Evolutionary conservation across 768 basidiomycete genomes (phyloP).

Genomic region (Kwoniella shandongensis): DNA sequence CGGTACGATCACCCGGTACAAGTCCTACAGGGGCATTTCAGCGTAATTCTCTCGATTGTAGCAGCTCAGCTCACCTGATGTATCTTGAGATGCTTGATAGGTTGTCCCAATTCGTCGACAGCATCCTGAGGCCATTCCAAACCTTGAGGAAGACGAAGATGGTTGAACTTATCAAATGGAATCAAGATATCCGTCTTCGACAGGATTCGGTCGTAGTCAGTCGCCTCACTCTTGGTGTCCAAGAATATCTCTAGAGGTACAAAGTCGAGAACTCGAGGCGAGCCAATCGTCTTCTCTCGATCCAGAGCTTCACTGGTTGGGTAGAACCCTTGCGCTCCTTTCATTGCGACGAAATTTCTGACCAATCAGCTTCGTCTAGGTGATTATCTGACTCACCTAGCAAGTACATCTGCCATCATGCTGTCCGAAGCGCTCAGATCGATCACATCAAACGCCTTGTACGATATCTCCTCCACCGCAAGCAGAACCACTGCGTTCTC

Average conservation of each 20-base stretch:
- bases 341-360: slow-evolving; percentile 77
- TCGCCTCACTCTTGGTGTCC: slow-evolving; percentile 77
- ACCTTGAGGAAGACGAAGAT: slow-evolving; percentile 64
- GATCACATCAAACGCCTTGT: slow-evolving; percentile 76
- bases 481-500: slow-evolving; percentile 66
- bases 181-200: slow-evolving; percentile 82
- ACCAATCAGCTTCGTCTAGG: slow-evolving; percentile 10
- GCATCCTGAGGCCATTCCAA: slow-evolving; percentile 55
- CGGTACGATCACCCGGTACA: slow-evolving; percentile 76
- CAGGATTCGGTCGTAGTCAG: slow-evolving; percentile 82
- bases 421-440: slow-evolving; percentile 80
- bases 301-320: slow-evolving; percentile 55
- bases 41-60: neutral
- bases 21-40: slow-evolving; percentile 61
- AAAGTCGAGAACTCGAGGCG: slow-evolving; percentile 43
- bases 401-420: slow-evolving; percentile 80
- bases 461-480: slow-evolving; percentile 74
- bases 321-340: slow-evolving; percentile 83
- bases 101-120: slow-evolving; percentile 33
- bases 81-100: slow-evolving; percentile 61
- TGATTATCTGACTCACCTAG: slow-evolving; percentile 60
- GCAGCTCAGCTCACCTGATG: slow-evolving; percentile 60
- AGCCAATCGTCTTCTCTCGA: slow-evolving; percentile 16
- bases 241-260: slow-evolving; percentile 90
- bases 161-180: slow-evolving; percentile 93